Evolutionary conservation across 345 rosid species (phyloP).

Genomic region (Moricandia moricandioides): DNA sequence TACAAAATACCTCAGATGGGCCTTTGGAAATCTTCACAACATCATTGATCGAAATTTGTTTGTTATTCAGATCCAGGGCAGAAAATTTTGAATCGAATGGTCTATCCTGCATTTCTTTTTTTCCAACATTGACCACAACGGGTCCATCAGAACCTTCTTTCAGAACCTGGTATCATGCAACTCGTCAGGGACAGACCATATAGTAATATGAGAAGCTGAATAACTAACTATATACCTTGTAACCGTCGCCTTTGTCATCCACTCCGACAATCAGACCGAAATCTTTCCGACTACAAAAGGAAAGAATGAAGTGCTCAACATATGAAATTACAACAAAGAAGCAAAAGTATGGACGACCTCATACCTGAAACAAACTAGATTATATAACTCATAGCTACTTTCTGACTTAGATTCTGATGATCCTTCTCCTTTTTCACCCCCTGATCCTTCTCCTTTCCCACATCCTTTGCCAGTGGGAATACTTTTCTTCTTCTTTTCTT

Average conservation of each 20-base stretch:
- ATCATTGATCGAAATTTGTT: slow-evolving; percentile 65
- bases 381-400: slow-evolving; percentile 51
- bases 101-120: slow-evolving; percentile 51
- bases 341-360: slow-evolving; percentile 20
- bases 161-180: slow-evolving; percentile 56
- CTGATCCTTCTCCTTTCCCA: slow-evolving; percentile 61
- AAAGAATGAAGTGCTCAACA: slow-evolving; percentile 26
- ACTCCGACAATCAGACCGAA: slow-evolving; percentile 82
- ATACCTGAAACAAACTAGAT: slow-evolving; percentile 83
- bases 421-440: slow-evolving; percentile 48
- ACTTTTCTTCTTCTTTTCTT: slow-evolving; percentile 52
- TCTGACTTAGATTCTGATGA: slow-evolving; percentile 50
- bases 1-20: slow-evolving; percentile 55
- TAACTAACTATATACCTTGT: slow-evolving; percentile 53
- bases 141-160: slow-evolving; percentile 73
- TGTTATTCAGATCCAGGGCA: slow-evolving; percentile 62
- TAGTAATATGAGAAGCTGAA: slow-evolving; percentile 6
- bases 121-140: slow-evolving; percentile 52
- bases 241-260: slow-evolving; percentile 74
- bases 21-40: slow-evolving; percentile 78
- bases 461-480: slow-evolving; percentile 49
- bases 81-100: slow-evolving; percentile 73
- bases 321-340: slow-evolving; percentile 13
- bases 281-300: slow-evolving; percentile 71
- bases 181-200: slow-evolving; percentile 21